These are phyloP conservation scores for Cucurbita ficifolia DNA, from an alignment of 306 rosid genomes.

Conservation along the genomic window DNA sequence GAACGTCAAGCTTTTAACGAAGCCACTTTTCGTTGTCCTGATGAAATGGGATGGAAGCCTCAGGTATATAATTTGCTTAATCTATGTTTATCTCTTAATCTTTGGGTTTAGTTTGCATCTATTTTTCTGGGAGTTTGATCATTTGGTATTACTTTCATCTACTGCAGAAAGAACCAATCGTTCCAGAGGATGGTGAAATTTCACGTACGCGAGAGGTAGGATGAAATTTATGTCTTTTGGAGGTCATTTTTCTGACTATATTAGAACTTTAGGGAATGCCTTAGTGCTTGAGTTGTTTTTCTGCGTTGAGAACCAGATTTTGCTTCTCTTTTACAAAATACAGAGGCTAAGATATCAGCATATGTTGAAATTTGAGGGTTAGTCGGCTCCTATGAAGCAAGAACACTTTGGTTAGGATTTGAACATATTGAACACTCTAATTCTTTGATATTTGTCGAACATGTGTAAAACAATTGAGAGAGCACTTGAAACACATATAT, in stretches of 20 bases:
- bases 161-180: constrained; percentile 73
- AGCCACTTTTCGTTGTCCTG: constrained; percentile 94
- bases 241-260: neutral
- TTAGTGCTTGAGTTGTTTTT: neutral
- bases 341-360: neutral
- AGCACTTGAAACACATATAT: neutral
- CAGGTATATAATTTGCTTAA: constrained; percentile 28
- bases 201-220: constrained; percentile 51
- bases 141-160: constrained; percentile 13
- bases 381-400: neutral
- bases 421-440: no score
- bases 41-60: constrained; percentile 98
- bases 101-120: neutral
- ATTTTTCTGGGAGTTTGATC: constrained; percentile 4
- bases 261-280: neutral
- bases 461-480: neutral
- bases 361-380: neutral
- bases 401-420: neutral
- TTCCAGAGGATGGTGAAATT: constrained; percentile 63
- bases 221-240: neutral
- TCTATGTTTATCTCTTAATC: neutral
- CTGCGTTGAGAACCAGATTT: neutral
- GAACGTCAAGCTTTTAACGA: constrained; percentile 96
- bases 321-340: neutral
- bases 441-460: neutral